Base-by-base conservation (phyloP, 352 stramenopile species). In the Globisporangium splendens region DNA sequence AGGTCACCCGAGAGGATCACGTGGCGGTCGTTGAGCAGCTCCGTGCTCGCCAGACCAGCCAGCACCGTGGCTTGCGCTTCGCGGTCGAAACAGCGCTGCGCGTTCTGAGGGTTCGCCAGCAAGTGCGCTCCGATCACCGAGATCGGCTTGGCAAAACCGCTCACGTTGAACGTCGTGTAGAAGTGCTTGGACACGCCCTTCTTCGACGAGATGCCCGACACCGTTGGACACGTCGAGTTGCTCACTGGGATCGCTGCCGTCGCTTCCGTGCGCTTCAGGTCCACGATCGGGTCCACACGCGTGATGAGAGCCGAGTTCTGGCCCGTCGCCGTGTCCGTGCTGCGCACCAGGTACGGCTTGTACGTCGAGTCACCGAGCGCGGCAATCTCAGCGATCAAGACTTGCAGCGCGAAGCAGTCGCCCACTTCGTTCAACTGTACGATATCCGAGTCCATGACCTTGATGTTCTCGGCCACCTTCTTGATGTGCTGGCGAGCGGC, bases 181-280 rank as follows among this genome's bases (percentile, higher is more conserved):
- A 88, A 83, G 66, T 90, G 71, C 68, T 90, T 90, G 55, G 75
- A 75, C 33, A 88, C 75, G 8, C 65, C 69, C 63, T 85, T 87
- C 4, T 70, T 69, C 31, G 54, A 65, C 12, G 73, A 70, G 59
- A 72, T 73, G 24, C 65, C 72, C 22, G 66, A 70, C 22, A 63
- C 65, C 4, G 61, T 68, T 3, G 76, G 74, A 43, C 81, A 91
- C 46, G 61, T 81, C 24, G 77, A 87, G 41, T 73, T 73, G 24
- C 64, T 71, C n/a, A 89, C 70, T 5, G 81, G 77, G 24, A 82
- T 72, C 18, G 51, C 61, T 0, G 63, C 69, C 13, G 63, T 68
- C 10, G 52, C 49, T 15, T 64, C 63, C 33, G 73, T 65, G 51
- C 81, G 77, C 50, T 78, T 63, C 6, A 91, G 57, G 20, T 79